Conservation (phyloP, 2,329 filamentous ascomycete species). For the Cadophora sp. region DNA sequence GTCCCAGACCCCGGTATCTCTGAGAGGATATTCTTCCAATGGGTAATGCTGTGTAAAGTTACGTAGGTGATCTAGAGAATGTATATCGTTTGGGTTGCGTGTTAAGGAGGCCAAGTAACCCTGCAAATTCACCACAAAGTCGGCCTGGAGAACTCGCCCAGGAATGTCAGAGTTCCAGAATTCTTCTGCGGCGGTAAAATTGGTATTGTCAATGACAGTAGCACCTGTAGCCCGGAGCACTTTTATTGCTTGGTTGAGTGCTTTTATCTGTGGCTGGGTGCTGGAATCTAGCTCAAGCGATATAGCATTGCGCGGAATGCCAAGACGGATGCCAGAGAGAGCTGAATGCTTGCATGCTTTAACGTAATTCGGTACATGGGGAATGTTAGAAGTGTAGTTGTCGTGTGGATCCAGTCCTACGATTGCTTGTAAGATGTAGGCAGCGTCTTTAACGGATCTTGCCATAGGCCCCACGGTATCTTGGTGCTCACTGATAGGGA, state of each 20-base stretch:
- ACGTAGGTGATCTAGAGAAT: constrained; percentile 56
- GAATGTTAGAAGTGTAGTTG: constrained; percentile 68
- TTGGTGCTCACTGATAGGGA: constrained; percentile 68
- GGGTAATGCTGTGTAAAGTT: constrained; percentile 60
- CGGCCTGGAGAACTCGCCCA: constrained; percentile 58
- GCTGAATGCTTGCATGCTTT: constrained; percentile 60
- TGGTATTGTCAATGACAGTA: constrained; percentile 62
- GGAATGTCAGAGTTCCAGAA: constrained; percentile 34
- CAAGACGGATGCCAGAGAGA: constrained; percentile 65
- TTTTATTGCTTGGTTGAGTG: constrained; percentile 62
- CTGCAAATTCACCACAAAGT: constrained; percentile 65
- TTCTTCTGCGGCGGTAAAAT: constrained; percentile 60
- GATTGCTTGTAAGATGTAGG: constrained; percentile 67
- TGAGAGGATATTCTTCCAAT: constrained; percentile 63
- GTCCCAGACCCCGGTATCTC: constrained; percentile 66
- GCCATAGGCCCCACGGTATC: constrained; percentile 72
- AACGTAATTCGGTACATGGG: constrained; percentile 66
- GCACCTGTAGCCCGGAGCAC: constrained; percentile 63
- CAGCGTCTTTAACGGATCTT: constrained; percentile 69
- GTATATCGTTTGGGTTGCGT: constrained; percentile 63
- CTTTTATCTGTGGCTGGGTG: constrained; percentile 50
- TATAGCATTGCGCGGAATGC: constrained; percentile 67
- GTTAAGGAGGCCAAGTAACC: constrained; percentile 63
- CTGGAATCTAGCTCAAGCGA: constrained; percentile 38
- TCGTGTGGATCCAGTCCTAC: constrained; percentile 64